Evolutionary conservation across 1,284 basidiomycete species (phyloP).

Genomic region (Cystobasidium slooffiae): DNA sequence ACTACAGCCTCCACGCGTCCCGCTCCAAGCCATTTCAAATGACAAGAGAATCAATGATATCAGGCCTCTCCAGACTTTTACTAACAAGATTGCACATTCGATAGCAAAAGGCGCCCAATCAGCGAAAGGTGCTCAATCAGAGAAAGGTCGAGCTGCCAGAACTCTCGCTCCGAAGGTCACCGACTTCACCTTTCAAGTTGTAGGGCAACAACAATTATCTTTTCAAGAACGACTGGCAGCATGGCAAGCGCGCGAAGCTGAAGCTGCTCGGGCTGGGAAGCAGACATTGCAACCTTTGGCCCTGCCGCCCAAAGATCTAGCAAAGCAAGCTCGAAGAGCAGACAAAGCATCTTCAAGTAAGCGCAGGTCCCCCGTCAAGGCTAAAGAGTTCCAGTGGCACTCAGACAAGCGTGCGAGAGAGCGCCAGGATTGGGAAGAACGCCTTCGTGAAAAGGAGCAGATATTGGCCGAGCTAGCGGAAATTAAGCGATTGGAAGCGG

Average conservation of each 20-base stretch:
- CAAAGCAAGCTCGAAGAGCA: constrained; percentile 35
- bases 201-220: constrained; percentile 26
- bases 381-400: constrained; percentile 16
- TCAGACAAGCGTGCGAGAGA: constrained; percentile 38
- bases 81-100: no score
- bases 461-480: constrained; percentile 36
- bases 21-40: no score
- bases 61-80: no score
- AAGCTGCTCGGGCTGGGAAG: constrained; percentile 12
- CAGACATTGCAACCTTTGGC: constrained; percentile 6
- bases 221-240: constrained; percentile 28
- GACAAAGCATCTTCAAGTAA: constrained; percentile 14
- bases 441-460: constrained; percentile 31
- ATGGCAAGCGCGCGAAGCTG: constrained; percentile 37
- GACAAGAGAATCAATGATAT: no score
- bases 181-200: constrained; percentile 22
- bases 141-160: background rate
- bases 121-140: background rate
- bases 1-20: no score
- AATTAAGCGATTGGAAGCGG: constrained; percentile 34
- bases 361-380: constrained; percentile 8
- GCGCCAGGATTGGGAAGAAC: constrained; percentile 38
- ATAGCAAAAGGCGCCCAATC: background rate
- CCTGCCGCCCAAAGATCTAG: background rate
- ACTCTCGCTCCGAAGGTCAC: background rate